A percentile compares a stretch with the other conserved stretches of the same genome.
These are phyloP conservation scores for Xylariaceae sp. DNA, from an alignment of 2,329 filamentous ascomycete genomes.

Conservation along the genomic window DNA sequence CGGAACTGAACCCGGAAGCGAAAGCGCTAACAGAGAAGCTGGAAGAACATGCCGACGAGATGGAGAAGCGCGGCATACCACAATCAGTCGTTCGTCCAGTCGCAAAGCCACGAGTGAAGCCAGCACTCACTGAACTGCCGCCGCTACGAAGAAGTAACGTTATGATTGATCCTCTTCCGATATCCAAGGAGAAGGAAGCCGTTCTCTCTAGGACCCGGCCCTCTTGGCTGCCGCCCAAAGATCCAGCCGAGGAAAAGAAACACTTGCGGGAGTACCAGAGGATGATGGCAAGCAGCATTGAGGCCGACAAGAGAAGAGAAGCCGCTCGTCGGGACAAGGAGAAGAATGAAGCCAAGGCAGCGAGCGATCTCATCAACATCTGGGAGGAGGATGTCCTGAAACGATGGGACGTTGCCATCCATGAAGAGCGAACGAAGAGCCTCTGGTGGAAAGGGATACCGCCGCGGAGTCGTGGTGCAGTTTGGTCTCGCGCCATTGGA, in stretches of 20 bases:
- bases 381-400: constrained; percentile 76
- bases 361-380: constrained; percentile 51
- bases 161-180: constrained; percentile 77
- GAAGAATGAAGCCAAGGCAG: constrained; percentile 49
- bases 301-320: constrained; percentile 56
- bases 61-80: constrained; percentile 44
- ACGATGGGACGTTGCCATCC: constrained; percentile 67
- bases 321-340: constrained; percentile 47
- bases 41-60: constrained; percentile 67
- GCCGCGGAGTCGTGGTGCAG: constrained; percentile 60
- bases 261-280: constrained; percentile 81
- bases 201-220: constrained; percentile 75
- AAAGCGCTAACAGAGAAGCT: constrained; percentile 71
- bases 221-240: constrained; percentile 80
- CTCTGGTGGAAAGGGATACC: constrained; percentile 80
- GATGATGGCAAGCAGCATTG: constrained; percentile 65
- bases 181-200: constrained; percentile 82
- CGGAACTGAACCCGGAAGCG: constrained; percentile 65
- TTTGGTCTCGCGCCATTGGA: constrained; percentile 67
- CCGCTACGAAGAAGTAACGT: constrained; percentile 68
- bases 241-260: constrained; percentile 82
- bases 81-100: constrained; percentile 26
- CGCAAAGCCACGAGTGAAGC: constrained; percentile 52
- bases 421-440: constrained; percentile 64
- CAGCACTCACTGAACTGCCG: constrained; percentile 63